phyloP scores from a whole-genome alignment of 176 grass and related monocot species.

The Carex pumila region DNA sequence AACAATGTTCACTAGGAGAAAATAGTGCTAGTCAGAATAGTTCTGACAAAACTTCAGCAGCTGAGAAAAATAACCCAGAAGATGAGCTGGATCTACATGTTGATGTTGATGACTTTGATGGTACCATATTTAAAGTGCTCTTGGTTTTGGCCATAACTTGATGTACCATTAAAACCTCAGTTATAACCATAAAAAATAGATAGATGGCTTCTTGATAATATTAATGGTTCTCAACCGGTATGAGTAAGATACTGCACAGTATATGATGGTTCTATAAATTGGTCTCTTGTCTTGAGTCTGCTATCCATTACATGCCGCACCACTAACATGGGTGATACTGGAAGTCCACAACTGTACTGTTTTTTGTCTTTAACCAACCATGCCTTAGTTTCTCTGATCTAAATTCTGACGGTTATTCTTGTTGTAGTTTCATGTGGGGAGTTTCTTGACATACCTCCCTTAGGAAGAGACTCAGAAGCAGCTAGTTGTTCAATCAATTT shows the following conservation, averaged over 20 bases:
- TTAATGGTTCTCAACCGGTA: neutral
- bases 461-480: slow-evolving; percentile 31
- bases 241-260: neutral
- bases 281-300: neutral
- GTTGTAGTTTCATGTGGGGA: slow-evolving; percentile 80
- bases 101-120: slow-evolving; percentile 82
- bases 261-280: neutral
- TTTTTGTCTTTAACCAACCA: neutral
- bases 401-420: slow-evolving; percentile 17
- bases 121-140: slow-evolving; percentile 31
- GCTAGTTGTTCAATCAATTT: slow-evolving; percentile 36
- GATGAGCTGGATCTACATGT: slow-evolving; percentile 55
- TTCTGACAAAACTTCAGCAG: slow-evolving; percentile 18
- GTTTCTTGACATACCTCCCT: slow-evolving; percentile 35
- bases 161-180: neutral
- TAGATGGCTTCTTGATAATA: neutral
- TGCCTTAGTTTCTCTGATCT: slow-evolving; percentile 6
- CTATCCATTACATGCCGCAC: neutral
- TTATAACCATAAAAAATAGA: neutral
- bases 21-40: neutral
- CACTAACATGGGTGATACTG: neutral
- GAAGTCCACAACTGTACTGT: neutral
- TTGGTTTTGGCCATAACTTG: slow-evolving; percentile 5
- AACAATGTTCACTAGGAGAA: slow-evolving; percentile 22
- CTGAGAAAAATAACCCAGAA: slow-evolving; percentile 43